Base-by-base conservation (phyloP, 306 rosid species). In the Notholithocarpus densiflorus region DNA sequence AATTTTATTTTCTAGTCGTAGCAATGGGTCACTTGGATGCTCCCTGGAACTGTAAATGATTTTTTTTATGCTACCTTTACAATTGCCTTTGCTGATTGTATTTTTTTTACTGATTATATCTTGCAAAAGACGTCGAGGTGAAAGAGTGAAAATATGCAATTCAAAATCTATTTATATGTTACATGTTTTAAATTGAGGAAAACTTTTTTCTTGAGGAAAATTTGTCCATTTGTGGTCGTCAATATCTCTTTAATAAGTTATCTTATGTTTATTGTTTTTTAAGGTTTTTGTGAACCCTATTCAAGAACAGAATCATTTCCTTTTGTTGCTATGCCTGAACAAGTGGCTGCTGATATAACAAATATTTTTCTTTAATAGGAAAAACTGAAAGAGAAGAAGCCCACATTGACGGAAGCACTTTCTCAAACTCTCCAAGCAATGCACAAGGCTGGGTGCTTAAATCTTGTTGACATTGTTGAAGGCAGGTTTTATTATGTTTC, bases 371-470 rank as follows among this genome's bases (percentile, higher is more conserved):
- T 66, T 81, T 29, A 40, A 62, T 78, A 96, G 99, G 99, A 96
- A 90, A 96, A 96, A 90, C 75, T 96, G 87, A 96, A 96, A 87
- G 99, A 96, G 87, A 96, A 96, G 82, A 96, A 96, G 76, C 99
- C 99, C 72, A 71, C 97, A 34, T 45, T 82, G 88, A 20, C 76
- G 0, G 99, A 96, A 80, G 82, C 98, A 32, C 87, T 96, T 74
- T 79, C 80, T 19, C 99, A 91, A 82, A 90, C 98, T 83, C 99
- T 96, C 79, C 98, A 96, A 87, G 92, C 96, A 34, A 90, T 93
- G 84, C 87, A 96, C 79, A 89, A 86, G 73, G 97, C 99, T 88
- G 99, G 99, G 65, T 93, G 99, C 81, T 71, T 96, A 82, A 87
- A 77, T 84, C 97, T 96, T 18, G 76, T 82, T 14, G 99, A 96